Percentiles rank a stretch among this genome's conserved stretches.
These are phyloP conservation scores for Trichoderma sp. DNA, from an alignment of 2,329 filamentous ascomycete species.

Conservation along the genomic window DNA sequence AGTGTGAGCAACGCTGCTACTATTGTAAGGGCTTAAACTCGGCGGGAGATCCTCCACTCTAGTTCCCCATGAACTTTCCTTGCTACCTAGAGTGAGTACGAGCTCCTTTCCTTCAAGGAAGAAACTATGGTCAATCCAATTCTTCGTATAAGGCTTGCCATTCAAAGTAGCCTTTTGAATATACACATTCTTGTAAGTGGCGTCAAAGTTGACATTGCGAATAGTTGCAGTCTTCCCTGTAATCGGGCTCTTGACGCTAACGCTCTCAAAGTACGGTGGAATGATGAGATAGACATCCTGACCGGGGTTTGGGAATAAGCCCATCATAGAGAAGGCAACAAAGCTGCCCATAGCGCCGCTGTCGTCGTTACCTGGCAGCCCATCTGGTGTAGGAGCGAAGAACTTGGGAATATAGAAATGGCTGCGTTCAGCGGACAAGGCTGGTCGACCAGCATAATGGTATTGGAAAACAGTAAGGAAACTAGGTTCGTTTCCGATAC, in stretches of 20 bases:
- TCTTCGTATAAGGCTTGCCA: constrained; percentile 58
- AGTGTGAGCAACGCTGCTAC: neutral
- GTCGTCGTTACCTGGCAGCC: constrained; percentile 70
- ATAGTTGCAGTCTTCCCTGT: constrained; percentile 61
- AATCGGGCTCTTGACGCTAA: constrained; percentile 55
- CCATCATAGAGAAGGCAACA: constrained; percentile 65
- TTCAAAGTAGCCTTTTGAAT: constrained; percentile 64
- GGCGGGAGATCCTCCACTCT: constrained; percentile 59
- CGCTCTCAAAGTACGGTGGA: constrained; percentile 62
- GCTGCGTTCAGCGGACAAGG: constrained; percentile 48
- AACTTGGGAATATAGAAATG: constrained; percentile 64
- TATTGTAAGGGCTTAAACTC: constrained; percentile 44
- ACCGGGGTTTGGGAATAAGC: constrained; percentile 65
- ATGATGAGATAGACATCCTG: constrained; percentile 71
- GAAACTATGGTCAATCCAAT: constrained; percentile 67
- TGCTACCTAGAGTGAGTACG: constrained; percentile 57
- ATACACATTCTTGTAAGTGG: constrained; percentile 55
- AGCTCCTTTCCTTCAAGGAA: constrained; percentile 63
- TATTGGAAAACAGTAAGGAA: constrained; percentile 67
- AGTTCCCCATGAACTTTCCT: constrained; percentile 66
- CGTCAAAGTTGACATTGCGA: constrained; percentile 60
- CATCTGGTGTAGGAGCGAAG: constrained; percentile 57
- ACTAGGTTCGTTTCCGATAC: constrained; percentile 61
- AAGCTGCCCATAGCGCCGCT: constrained; percentile 69
- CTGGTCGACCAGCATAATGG: constrained; percentile 66